phyloP scores from a whole-genome alignment of 202 grass and related monocot species.

The Setaria viridis region DNA sequence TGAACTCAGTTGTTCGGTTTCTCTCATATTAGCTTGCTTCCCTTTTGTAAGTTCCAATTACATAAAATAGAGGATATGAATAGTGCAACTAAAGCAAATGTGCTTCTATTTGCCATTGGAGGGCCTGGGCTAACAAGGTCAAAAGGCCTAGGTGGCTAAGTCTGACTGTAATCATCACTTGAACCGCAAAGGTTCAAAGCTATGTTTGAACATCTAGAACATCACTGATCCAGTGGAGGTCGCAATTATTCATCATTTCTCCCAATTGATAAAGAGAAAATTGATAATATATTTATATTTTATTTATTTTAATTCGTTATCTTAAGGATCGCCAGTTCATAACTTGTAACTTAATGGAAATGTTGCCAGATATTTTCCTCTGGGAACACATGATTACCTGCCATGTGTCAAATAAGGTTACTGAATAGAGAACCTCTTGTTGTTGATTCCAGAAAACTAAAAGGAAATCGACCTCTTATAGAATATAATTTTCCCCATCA shows the following conservation, averaged over 20 bases:
- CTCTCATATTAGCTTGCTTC: not conserved
- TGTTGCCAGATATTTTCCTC: not conserved
- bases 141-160: conserved; percentile 44
- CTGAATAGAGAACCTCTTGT: not conserved
- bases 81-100: not conserved
- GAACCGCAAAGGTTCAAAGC: conserved; percentile 9
- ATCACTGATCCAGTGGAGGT: not conserved
- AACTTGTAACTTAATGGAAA: not conserved
- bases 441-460: not conserved
- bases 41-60: conserved; percentile 1
- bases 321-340: not conserved
- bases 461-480: not conserved
- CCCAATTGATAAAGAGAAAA: not conserved
- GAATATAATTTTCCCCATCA: not conserved
- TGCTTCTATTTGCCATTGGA: conserved; percentile 13
- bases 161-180: conserved; percentile 34
- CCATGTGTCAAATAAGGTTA: not conserved
- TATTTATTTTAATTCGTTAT: not conserved
- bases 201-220: conserved; percentile 32
- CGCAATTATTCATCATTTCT: not conserved
- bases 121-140: conserved; percentile 13
- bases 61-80: conserved; percentile 2
- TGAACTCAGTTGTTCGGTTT: conserved; percentile 12
- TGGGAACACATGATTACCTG: not conserved
- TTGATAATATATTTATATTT: not conserved